These are phyloP conservation scores for Acrocalymma vagum DNA, from an alignment of 2,329 filamentous ascomycete genomes.

Conservation along the genomic window DNA sequence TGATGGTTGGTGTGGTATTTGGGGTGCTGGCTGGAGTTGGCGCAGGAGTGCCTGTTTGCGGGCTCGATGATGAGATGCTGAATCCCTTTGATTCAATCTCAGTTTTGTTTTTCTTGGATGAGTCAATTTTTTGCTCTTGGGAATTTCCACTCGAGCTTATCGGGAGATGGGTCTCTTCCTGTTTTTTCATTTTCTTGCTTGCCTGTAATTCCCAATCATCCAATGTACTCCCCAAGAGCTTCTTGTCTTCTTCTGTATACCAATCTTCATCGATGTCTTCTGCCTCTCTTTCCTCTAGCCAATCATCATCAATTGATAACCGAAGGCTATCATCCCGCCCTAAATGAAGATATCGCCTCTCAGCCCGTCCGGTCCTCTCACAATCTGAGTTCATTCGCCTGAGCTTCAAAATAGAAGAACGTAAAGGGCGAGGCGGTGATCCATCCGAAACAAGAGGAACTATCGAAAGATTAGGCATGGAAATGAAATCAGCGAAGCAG, in stretches of 20 bases:
- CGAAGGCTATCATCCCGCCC: slow-evolving; percentile 47
- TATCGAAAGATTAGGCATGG: slow-evolving; percentile 30
- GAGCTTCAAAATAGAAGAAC: slow-evolving; percentile 49
- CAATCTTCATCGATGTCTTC: slow-evolving; percentile 18
- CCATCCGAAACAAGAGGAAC: slow-evolving; percentile 38
- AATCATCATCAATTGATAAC: slow-evolving; percentile 39
- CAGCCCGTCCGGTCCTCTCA: slow-evolving; percentile 32
- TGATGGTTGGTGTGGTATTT: too few relatives aligned
- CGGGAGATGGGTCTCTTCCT: too few relatives aligned
- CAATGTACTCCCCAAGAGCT: slow-evolving; percentile 28
- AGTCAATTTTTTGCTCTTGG: too few relatives aligned
- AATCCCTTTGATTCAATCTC: not conserved
- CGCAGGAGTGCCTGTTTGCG: not conserved
- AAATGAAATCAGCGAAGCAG: slow-evolving; percentile 33
- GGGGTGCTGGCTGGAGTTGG: too few relatives aligned
- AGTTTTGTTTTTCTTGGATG: too few relatives aligned
- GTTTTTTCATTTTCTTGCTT: too few relatives aligned
- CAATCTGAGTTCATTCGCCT: slow-evolving; percentile 55
- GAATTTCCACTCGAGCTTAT: too few relatives aligned
- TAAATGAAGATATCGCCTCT: slow-evolving; percentile 49
- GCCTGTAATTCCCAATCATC: slow-evolving; percentile 35
- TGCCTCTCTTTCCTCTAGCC: slow-evolving; percentile 34
- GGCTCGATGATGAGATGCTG: not conserved
- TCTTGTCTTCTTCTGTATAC: slow-evolving; percentile 27
- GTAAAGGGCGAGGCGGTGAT: slow-evolving; percentile 46